Evolutionary conservation across 2,329 filamentous ascomycete genomes (phyloP), one percentile per base, ranked within the genome.

Genomic region (Nemania sp.): DNA sequence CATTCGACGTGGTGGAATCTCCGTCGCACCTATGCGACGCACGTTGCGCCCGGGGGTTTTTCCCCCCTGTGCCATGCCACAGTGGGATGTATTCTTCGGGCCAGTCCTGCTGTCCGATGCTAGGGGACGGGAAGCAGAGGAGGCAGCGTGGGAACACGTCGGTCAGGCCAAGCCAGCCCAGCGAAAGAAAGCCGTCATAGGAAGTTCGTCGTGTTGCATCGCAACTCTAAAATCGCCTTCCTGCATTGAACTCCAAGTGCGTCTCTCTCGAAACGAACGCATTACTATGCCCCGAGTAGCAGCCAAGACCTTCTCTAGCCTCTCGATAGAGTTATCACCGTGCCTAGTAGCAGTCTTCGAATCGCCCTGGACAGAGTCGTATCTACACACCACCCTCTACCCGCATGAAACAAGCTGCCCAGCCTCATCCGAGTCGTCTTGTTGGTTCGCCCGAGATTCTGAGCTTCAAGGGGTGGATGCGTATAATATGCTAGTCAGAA

Each of bases 361-460:
- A 45, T 51, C 25, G 25, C 25, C 25, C 25, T 29, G 25, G 54
- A 56, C 57, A 35, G 57, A 39, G 60, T 60, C 40, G 60, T 18
- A 65, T 63, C 63, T 56, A 29, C 53, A 60, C 60, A 63, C 59
- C 59, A 62, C 42, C 50, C 42, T 47, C 25, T 13, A 59, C 37
- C 20, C 55, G 42, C 55, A 21, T 37, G 32, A 39, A 54, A 49
- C 60, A 57, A 59, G 56, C 56, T 25, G 29, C 51, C 50, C 48
- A 52, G 56, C 47, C 35, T 40, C 34, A 53, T 53, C 49, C 47
- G 11, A 29, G 42, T 7, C 21, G 15, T 46, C 46, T 47, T 15
- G 32, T 21, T 43, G 52, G 18, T 11, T 47, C 20, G 18, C 40
- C 43, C 54, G 43, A 37, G 29, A 25, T 59, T 35, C 18, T 29